Percentiles rank a stretch among this genome's conserved stretches.
Conservation (phyloP, 139 green algal genomes). For the Raphidocelis subcapitata region DNA sequence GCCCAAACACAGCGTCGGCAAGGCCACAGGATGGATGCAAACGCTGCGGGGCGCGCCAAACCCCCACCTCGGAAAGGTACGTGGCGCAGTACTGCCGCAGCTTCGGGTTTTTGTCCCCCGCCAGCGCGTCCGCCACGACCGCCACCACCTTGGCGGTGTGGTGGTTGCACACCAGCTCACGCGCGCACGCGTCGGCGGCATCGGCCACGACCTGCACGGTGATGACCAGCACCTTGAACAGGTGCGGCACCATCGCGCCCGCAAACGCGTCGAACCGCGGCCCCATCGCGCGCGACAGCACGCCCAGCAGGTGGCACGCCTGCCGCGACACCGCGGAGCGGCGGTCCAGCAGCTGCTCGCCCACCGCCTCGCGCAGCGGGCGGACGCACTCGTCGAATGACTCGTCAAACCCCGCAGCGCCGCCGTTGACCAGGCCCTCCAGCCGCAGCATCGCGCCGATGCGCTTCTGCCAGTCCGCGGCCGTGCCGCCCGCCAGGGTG, state of each 20-base stretch:
- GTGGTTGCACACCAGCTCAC: conserved; percentile 55
- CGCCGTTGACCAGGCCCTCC: conserved; percentile 66
- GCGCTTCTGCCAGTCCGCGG: conserved; percentile 42
- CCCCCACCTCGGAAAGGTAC: conserved; percentile 43
- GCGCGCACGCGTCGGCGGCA: conserved; percentile 45
- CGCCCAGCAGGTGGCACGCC: conserved; percentile 59
- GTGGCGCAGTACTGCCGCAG: conserved; percentile 44
- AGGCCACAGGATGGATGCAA: background rate
- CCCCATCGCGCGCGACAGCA: conserved; percentile 56
- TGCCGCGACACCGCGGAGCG: conserved; percentile 64
- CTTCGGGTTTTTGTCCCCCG: conserved; percentile 61
- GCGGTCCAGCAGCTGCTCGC: conserved; percentile 16
- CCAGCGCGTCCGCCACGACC: conserved; percentile 38
- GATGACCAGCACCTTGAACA: conserved; percentile 79
- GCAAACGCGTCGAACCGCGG: conserved; percentile 50
- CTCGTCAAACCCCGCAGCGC: conserved; percentile 30
- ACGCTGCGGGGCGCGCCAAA: no score
- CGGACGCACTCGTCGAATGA: conserved; percentile 49
- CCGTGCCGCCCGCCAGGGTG: conserved; percentile 29
- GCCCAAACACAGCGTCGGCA: background rate
- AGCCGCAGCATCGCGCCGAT: conserved; percentile 63
- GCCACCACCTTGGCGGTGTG: conserved; percentile 49
- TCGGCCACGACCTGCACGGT: conserved; percentile 82
- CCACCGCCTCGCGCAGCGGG: conserved; percentile 19
- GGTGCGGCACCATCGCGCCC: conserved; percentile 47